These are phyloP conservation scores for Pythium myriotylum DNA, from an alignment of 352 stramenopile species.

Conservation along the genomic window DNA sequence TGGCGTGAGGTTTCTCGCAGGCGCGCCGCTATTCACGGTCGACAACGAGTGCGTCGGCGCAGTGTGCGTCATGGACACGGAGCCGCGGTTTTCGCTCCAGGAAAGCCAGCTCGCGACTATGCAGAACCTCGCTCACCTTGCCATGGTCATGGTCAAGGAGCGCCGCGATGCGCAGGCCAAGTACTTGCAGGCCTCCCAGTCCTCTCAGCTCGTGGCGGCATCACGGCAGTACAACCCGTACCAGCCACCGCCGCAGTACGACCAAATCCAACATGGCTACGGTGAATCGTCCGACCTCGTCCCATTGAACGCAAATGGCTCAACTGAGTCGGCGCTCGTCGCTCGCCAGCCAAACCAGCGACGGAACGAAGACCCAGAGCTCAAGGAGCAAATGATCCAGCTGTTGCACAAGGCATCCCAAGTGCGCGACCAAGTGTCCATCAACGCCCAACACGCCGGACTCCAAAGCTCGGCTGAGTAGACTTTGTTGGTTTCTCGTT, in stretches of 20 bases:
- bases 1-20: slow-evolving; percentile 93
- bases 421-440: slow-evolving; percentile 74
- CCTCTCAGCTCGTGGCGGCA: slow-evolving; percentile 51
- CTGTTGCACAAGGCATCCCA: slow-evolving; percentile 82
- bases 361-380: slow-evolving; percentile 64
- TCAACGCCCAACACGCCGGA: slow-evolving; percentile 58
- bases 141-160: slow-evolving; percentile 88
- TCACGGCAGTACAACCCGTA: slow-evolving; percentile 24
- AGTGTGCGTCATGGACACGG: slow-evolving; percentile 80
- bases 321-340: slow-evolving; percentile 41
- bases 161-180: slow-evolving; percentile 71
- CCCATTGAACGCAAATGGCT: slow-evolving; percentile 50
- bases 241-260: slow-evolving; percentile 12
- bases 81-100: slow-evolving; percentile 59
- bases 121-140: slow-evolving; percentile 82
- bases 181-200: slow-evolving; percentile 37
- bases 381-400: slow-evolving; percentile 89
- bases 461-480: slow-evolving; percentile 80
- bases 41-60: slow-evolving; percentile 77
- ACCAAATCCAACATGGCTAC: slow-evolving; percentile 6
- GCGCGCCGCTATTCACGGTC: slow-evolving; percentile 90
- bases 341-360: slow-evolving; percentile 31
- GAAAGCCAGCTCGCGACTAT: slow-evolving; percentile 83
- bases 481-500: neutral
- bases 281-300: slow-evolving; percentile 67